Conservation (phyloP, 1,139 yeast genomes). For the Magnusiomyces starmeri region DNA sequence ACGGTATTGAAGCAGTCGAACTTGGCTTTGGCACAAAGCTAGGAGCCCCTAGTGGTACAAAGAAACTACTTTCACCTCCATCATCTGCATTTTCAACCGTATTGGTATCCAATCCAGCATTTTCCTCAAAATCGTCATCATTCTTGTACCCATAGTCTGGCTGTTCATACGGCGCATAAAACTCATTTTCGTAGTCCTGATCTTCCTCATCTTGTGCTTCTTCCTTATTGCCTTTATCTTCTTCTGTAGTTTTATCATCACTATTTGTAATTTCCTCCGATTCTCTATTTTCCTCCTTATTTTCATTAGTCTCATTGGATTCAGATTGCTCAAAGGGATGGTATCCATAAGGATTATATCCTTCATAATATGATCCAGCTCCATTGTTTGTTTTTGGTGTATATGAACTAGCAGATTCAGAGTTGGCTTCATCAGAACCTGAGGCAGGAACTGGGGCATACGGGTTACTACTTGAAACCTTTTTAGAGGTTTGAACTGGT, state of each 20-base stretch:
- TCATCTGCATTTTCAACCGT: conserved; percentile 1
- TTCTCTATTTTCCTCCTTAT: not conserved
- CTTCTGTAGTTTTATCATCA: conserved; percentile 4
- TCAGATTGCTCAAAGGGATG: conserved; percentile 3
- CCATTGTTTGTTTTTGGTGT: not conserved
- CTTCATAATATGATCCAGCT: conserved; percentile 2
- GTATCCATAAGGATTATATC: conserved; percentile 9
- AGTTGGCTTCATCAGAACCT: not conserved
- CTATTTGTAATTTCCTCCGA: conserved; percentile 14
- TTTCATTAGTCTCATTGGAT: not conserved
- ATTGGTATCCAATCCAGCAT: conserved; percentile 24
- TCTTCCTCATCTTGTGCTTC: conserved; percentile 5
- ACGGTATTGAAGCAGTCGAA: not conserved
- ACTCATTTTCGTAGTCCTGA: conserved; percentile 7
- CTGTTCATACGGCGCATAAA: conserved; percentile 15
- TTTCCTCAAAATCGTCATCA: conserved; percentile 42
- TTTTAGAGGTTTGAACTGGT: not conserved
- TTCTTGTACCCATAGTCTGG: conserved; percentile 36
- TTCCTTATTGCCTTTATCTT: conserved; percentile 7
- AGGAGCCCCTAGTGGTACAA: conserved; percentile 14
- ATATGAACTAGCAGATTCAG: conserved; percentile 5
- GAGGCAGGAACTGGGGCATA: conserved; percentile 8
- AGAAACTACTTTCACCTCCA: conserved; percentile 9
- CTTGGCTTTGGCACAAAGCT: conserved; percentile 7
- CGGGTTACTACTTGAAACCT: conserved; percentile 5